These are phyloP conservation scores for Talaromyces sp. DNA, from an alignment of 2,329 filamentous ascomycete species.

Conservation along the genomic window DNA sequence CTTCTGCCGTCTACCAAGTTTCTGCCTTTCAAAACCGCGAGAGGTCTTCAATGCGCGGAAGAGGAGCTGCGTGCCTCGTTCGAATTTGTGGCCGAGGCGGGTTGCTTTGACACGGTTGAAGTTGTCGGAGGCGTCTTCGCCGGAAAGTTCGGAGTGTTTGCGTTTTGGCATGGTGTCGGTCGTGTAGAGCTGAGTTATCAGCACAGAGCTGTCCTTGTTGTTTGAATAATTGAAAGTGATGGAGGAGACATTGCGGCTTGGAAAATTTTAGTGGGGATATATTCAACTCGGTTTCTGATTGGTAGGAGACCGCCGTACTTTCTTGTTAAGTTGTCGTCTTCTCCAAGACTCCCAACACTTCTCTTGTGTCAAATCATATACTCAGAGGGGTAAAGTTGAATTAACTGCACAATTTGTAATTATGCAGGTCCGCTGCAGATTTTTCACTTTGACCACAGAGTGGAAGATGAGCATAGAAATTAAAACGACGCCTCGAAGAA, in stretches of 20 bases:
- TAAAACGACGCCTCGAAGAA: neutral
- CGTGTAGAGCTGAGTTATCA: neutral
- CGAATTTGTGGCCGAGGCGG: constrained; percentile 47
- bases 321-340: neutral
- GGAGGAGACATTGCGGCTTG: neutral
- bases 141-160: constrained; percentile 36
- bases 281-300: constrained; percentile 1
- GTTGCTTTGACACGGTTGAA: constrained; percentile 33
- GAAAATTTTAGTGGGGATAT: constrained; percentile 11
- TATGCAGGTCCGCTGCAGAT: no score
- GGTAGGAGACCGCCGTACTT: neutral
- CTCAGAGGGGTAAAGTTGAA: neutral
- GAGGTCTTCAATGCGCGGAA: constrained; percentile 55
- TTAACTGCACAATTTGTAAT: no score
- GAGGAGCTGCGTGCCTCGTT: constrained; percentile 50
- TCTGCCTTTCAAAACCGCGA: constrained; percentile 62
- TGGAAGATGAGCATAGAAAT: neutral
- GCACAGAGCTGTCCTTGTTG: neutral
- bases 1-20: constrained; percentile 59
- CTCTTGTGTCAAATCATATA: no score
- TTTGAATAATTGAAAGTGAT: no score
- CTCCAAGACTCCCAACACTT: neutral
- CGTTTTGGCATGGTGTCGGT: constrained; percentile 37
- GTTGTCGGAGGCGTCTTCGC: constrained; percentile 24
- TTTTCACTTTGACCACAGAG: neutral